Conservation (phyloP, 345 rosid species). For the Citropsis articulata region DNA sequence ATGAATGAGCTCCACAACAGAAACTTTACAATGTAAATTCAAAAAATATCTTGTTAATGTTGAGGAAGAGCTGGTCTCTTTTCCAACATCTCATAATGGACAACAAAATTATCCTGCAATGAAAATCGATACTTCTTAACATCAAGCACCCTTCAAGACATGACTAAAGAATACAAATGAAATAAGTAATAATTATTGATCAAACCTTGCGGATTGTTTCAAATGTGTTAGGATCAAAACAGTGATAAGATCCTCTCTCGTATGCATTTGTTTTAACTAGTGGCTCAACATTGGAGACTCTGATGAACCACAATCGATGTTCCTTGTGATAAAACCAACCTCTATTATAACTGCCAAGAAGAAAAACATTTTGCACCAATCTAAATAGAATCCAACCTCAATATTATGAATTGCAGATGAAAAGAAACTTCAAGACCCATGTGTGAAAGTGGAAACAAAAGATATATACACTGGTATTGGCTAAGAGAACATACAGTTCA, state of each 20-base stretch:
- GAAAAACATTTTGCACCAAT: slow-evolving; percentile 9
- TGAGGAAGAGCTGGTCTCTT: slow-evolving; percentile 87
- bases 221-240: slow-evolving; percentile 74
- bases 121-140: slow-evolving; percentile 5
- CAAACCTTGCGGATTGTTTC: slow-evolving; percentile 80
- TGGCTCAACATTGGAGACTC: slow-evolving; percentile 74
- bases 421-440: background rate
- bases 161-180: background rate
- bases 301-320: slow-evolving; percentile 67
- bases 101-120: slow-evolving; percentile 78
- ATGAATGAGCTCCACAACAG: slow-evolving; percentile 27
- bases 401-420: background rate
- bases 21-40: slow-evolving; percentile 57
- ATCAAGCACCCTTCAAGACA: background rate
- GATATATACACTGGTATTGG: background rate
- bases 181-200: background rate
- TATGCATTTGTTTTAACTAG: slow-evolving; percentile 63
- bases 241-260: slow-evolving; percentile 90
- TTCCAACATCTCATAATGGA: slow-evolving; percentile 78
- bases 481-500: slow-evolving; percentile 72
- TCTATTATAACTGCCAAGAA: slow-evolving; percentile 65
- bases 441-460: background rate
- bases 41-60: slow-evolving; percentile 43
- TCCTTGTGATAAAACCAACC: slow-evolving; percentile 98
- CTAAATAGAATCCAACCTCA: background rate